Base-by-base conservation (phyloP, 257 asterid species). In the Datura wrightii region DNA sequence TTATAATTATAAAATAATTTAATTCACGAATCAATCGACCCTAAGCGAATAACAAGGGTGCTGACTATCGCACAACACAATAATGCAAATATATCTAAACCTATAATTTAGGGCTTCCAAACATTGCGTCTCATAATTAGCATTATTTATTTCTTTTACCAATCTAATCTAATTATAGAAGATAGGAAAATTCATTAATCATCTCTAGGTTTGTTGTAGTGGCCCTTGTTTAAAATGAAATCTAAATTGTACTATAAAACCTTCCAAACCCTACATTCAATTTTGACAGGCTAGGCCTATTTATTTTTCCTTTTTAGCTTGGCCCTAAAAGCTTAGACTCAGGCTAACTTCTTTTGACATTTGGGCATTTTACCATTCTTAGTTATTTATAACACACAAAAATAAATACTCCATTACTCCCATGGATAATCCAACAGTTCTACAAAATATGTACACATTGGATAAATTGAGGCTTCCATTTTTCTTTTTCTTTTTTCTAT, bases 141-240 rank as follows among this genome's bases (percentile, higher is more conserved):
- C 42, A 46, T 5, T 48, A 48, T 74, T 19, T 48, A 11, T 15
- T 19, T 74, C 7, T 14, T 74, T 72, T 71, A 71, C 56, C 55
- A 70, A 70, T 41, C 52, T 42, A 69, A 69, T 66, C 24, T 69
- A 74, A 72, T 16, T 19, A 46, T 72, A 72, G 58, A 24, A 46
- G 41, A 46, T 42, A 71, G 55, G 55, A 71, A n/a, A 18, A 18
- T n/a, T 9, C 56, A 71, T 72, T 74, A 74, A 74, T 74, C 41
- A 74, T 46, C 37, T 48, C 39, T 74, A 74, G 80, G 58, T 72
- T 72, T 72, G n/a, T 46, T 72, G 59, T 72, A 19, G 80, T 74
- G 59, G 80, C 58, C 59, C 10, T 18, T 74, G 42, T 19, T 18
- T 18, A 58, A 58, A n/a, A 58, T 58, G 34, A 69, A 65, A 39